Evolutionary conservation across 768 basidiomycete genomes (phyloP), one percentile per base, ranked within the genome.

Genomic region (Chalciporus chontae): DNA sequence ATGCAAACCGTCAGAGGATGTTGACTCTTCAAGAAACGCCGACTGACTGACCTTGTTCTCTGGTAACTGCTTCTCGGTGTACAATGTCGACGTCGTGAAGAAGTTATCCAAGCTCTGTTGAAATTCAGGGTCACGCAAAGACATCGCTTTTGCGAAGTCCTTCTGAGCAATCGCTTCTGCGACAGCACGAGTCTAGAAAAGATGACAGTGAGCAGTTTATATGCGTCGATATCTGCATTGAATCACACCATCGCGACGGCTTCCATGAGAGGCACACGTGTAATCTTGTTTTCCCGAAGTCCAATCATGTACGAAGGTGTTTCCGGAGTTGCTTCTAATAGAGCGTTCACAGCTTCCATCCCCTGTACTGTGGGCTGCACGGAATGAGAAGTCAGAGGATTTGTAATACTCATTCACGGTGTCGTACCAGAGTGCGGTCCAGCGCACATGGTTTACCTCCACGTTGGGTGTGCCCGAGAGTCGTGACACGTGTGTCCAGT

Each of bases 271-370:
- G 93, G 92, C 8, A 94, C 85, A 23, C 92, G 81, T 8, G 79
- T 93, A 57, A 99, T 90, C 73, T 95, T 95, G 74, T 96, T 97
- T 72, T 97, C 94, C 55, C 82, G 80, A 34, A 96, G 77, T 19
- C 96, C 94, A 62, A 99, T 98, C 87, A 99, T 95, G 65, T 94
- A 97, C 0, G 93, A 95, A 5, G 95, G 95, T 0, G 89, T 92
- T 17, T 87, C 81, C 5, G 94, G 92, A 0, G 82, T 88, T 0
- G 95, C 81, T 58, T 87, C 83, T 6, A 98, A 73, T 23, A 98
- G 74, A 2, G 91, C 88, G 45, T 93, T 80, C 43, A 98, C 88
- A 2, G 96, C 95, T 63, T 96, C 90, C 26, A 93, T 79, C 45
- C 93, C 94, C 76, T 99, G 94, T n/a, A 98, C 72, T 0, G 94